Evolutionary conservation across 306 rosid genomes (phyloP).

Genomic region (Ceratonia siliqua): DNA sequence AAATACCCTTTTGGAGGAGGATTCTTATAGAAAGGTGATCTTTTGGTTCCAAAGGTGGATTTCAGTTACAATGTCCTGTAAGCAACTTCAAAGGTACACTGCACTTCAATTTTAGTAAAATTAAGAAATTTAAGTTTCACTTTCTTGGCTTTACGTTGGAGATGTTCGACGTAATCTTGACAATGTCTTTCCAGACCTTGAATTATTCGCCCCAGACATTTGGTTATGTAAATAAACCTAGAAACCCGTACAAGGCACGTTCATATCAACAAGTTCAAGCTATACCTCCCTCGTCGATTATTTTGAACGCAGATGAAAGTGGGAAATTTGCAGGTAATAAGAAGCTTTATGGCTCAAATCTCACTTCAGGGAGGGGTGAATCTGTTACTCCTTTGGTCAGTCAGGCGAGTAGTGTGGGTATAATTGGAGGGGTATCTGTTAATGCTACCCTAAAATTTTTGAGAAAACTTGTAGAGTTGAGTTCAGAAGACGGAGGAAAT

Average conservation of each 20-base stretch:
- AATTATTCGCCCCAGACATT: conserved; percentile 45
- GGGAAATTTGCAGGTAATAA: conserved; percentile 45
- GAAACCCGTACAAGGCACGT: conserved; percentile 42
- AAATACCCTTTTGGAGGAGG: conserved; percentile 17
- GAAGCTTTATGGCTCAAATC: conserved; percentile 42
- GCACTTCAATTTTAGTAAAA: neutral
- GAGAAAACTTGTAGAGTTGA: conserved; percentile 57
- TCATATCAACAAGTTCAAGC: conserved; percentile 54
- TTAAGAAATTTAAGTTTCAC: neutral
- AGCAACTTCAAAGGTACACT: neutral
- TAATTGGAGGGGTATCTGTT: conserved; percentile 74
- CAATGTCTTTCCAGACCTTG: conserved; percentile 45
- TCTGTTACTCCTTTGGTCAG: conserved; percentile 39
- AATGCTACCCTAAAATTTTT: conserved; percentile 61
- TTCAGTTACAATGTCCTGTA: conserved; percentile 1
- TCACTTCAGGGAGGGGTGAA: conserved; percentile 40
- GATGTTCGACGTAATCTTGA: conserved; percentile 49
- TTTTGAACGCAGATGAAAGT: conserved; percentile 53
- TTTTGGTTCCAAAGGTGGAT: neutral
- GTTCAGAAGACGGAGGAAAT: conserved; percentile 54
- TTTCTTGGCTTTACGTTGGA: conserved; percentile 9
- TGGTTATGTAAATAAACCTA: conserved; percentile 42
- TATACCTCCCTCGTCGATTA: conserved; percentile 51
- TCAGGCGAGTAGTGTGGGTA: conserved; percentile 55
- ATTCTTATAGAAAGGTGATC: neutral